These are phyloP conservation scores for Brassica cretica DNA, from an alignment of 345 rosid species.

Conservation along the genomic window DNA sequence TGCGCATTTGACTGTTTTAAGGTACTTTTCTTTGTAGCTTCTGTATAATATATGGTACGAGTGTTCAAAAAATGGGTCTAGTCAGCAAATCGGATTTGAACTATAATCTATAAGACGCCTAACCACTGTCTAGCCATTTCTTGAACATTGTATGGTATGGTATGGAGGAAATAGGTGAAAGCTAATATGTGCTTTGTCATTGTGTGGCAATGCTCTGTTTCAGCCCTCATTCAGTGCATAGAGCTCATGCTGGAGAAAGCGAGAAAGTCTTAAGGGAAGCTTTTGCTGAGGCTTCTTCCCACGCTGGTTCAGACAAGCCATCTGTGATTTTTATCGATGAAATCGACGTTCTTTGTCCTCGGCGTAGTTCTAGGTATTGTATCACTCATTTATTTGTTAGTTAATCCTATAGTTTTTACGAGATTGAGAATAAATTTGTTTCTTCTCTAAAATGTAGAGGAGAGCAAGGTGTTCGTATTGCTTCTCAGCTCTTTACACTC, in stretches of 20 bases:
- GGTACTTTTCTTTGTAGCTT: constrained; percentile 47
- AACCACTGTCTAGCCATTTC: no score
- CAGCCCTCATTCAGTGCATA: constrained; percentile 82
- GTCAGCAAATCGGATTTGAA: neutral
- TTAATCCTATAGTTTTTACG: neutral
- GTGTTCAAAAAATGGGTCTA: neutral
- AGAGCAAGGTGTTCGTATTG: constrained; percentile 75
- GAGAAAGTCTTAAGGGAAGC: constrained; percentile 78
- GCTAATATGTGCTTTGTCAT: constrained; percentile 41
- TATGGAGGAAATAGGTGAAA: neutral
- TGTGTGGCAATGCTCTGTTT: constrained; percentile 25
- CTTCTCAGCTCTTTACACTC: constrained; percentile 70
- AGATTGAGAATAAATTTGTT: no score
- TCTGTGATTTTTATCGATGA: constrained; percentile 88
- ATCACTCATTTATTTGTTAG: neutral
- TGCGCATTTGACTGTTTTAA: constrained; percentile 73
- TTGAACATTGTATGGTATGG: neutral
- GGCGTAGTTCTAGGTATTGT: constrained; percentile 61
- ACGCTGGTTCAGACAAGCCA: constrained; percentile 61
- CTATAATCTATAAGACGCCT: neutral
- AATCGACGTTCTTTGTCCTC: constrained; percentile 86
- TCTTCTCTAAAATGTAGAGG: constrained; percentile 51
- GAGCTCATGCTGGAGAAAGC: constrained; percentile 86
- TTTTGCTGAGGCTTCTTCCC: constrained; percentile 71
- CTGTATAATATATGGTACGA: neutral